These are phyloP conservation scores for Platismatia glauca DNA, from an alignment of 495 filamentous ascomycete genomes.

Conservation along the genomic window DNA sequence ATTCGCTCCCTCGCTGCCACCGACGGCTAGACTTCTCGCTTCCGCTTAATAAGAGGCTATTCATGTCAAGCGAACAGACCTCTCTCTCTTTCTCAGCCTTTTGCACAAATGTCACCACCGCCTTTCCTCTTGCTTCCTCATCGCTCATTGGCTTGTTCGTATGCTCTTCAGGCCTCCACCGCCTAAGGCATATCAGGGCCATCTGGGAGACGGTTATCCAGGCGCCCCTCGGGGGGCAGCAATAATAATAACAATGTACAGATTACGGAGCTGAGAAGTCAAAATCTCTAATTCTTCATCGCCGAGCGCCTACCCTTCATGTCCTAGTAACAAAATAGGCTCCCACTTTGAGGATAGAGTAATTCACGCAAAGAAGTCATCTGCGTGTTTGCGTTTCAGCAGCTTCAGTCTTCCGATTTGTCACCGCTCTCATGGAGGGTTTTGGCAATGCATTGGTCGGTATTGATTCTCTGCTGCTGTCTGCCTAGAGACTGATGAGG, in stretches of 20 bases:
- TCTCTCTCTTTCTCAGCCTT: background rate
- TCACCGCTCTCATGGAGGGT: too few relatives aligned
- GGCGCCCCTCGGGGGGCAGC: background rate
- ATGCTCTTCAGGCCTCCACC: background rate
- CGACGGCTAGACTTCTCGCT: background rate
- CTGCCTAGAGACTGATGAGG: background rate
- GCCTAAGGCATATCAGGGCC: background rate
- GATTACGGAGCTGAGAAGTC: background rate
- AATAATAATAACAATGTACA: background rate
- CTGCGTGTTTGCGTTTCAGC: too few relatives aligned
- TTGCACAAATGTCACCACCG: background rate
- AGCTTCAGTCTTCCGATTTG: too few relatives aligned
- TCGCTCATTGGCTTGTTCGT: background rate
- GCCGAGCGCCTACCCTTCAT: background rate
- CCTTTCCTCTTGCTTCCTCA: background rate
- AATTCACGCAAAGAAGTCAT: too few relatives aligned
- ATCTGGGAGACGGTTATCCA: background rate
- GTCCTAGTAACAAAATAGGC: too few relatives aligned
- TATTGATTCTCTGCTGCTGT: too few relatives aligned
- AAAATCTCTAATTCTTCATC: background rate
- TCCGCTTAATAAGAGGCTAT: conserved; percentile 2
- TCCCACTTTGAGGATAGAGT: too few relatives aligned
- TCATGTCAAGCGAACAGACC: background rate
- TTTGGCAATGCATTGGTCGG: background rate
- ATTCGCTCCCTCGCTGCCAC: background rate